These are phyloP conservation scores for Ophiognomonia clavigignenti-juglandacearum DNA, from an alignment of 2,329 filamentous ascomycete genomes.

Conservation along the genomic window DNA sequence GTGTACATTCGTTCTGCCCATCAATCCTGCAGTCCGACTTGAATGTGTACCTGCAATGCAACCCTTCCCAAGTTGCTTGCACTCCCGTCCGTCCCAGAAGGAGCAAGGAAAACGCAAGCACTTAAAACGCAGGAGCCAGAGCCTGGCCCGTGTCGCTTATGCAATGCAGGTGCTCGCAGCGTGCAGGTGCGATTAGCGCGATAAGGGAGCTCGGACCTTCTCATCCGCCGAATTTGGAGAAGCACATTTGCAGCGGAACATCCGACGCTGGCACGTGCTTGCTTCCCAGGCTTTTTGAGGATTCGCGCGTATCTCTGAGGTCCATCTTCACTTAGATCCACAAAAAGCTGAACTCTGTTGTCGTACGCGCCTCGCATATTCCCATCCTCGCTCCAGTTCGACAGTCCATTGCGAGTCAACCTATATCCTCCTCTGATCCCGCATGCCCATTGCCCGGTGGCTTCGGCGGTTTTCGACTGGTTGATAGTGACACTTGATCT, in stretches of 20 bases:
- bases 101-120: background rate
- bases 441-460: too few relatives aligned
- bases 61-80: background rate
- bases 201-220: slow-evolving; percentile 3
- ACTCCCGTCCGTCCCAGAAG: too few relatives aligned
- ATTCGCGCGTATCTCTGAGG: background rate
- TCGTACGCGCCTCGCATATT: too few relatives aligned
- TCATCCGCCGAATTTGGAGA: background rate
- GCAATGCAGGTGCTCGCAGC: too few relatives aligned
- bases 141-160: background rate
- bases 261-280: slow-evolving; percentile 2
- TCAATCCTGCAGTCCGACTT: background rate
- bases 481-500: too few relatives aligned
- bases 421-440: too few relatives aligned
- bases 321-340: too few relatives aligned
- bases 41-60: background rate
- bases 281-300: background rate
- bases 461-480: too few relatives aligned
- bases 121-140: background rate
- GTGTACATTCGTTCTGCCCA: background rate
- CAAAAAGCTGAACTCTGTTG: too few relatives aligned
- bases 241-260: background rate
- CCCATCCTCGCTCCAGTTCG: too few relatives aligned
- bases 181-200: slow-evolving; percentile 1
- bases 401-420: too few relatives aligned